phyloP scores from a whole-genome alignment of 1,139 yeast species.

The Candida labiduridarum region DNA sequence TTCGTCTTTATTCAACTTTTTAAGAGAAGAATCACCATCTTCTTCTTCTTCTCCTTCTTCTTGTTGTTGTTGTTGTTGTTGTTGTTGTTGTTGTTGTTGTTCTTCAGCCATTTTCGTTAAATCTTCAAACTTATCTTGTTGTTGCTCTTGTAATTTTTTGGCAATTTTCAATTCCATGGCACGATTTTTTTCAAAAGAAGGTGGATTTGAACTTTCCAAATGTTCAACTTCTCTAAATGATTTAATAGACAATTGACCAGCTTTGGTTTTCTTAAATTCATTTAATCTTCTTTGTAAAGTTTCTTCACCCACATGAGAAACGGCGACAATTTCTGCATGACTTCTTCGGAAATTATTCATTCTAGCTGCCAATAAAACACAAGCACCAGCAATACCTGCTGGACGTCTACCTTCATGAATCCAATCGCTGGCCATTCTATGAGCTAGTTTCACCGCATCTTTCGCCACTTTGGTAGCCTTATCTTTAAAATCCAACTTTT shows the following conservation, averaged over 20 bases:
- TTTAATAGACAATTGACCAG: constrained; percentile 72
- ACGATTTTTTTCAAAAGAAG: constrained; percentile 67
- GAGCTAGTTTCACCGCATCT: constrained; percentile 87
- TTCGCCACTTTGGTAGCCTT: constrained; percentile 72
- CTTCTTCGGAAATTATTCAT: constrained; percentile 94
- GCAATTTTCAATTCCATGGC: constrained; percentile 28
- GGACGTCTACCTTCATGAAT: constrained; percentile 96
- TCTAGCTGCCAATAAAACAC: constrained; percentile 87
- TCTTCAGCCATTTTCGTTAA: constrained; percentile 13
- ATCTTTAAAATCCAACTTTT: constrained; percentile 75
- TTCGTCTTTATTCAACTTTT: constrained; percentile 14
- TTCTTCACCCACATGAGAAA: constrained; percentile 93
- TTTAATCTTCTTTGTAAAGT: constrained; percentile 87
- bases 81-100: too few relatives aligned
- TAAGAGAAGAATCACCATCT: constrained; percentile 5
- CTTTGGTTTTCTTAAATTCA: constrained; percentile 79
- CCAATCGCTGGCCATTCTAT: constrained; percentile 94
- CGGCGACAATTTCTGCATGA: constrained; percentile 91
- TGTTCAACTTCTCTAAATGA: constrained; percentile 57
- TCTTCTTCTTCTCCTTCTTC: too few relatives aligned
- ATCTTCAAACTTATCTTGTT: constrained; percentile 17
- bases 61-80: too few relatives aligned
- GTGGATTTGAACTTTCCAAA: constrained; percentile 70
- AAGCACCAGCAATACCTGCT: constrained; percentile 98
- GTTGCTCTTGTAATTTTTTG: constrained; percentile 13